Base-by-base conservation (phyloP, 169 alveolate species). In the Plasmodium knowlesi region DNA sequence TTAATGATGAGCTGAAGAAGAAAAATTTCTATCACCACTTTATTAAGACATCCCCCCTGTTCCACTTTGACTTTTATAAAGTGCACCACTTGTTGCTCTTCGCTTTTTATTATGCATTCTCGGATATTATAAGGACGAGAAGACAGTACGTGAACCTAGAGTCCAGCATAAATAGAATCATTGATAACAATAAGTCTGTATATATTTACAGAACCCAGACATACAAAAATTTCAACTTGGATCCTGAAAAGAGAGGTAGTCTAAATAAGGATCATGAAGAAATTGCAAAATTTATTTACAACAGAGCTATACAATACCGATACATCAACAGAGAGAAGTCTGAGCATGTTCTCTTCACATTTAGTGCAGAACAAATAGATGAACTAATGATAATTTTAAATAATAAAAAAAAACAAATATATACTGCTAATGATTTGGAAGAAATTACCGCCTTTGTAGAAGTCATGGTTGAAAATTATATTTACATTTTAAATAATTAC, bases 41-140 rank as follows among this genome's bases (percentile, higher is more conserved):
- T 61, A 89, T 89, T 53, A 80, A 61, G 22, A 81, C 94, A 25
- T 57, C 94, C 19, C 94, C 94, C n/a, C 14, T 57, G n/a, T 89
- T 89, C 57, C 67, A 81, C 53, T 89, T 89, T 28, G 76, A 89
- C 22, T 14, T n/a, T 25, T 89, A 89, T 61, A 79, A 79, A 28
- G 84, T 81, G 30, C 82, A 79, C 72, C 94, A 89, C 54, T 57
- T 89, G 53, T 70, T 89, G 34, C 73, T 89, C 30, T 89, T 89
- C 82, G 76, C 94, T 19, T 89, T 89, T 70, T 89, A 89, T 80
- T 89, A 89, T 80, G 91, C 91, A 14, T 78, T 89, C 54, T 34
- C 94, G 14, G 94, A 89, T 39, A 28, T 89, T 30, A 80, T 89
- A 39, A n/a, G 94, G 72, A 80, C 76, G 10, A 89, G 94, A 46